These are phyloP conservation scores for Escovopsis weberi DNA, from an alignment of 2,329 filamentous ascomycete genomes.

Conservation along the genomic window DNA sequence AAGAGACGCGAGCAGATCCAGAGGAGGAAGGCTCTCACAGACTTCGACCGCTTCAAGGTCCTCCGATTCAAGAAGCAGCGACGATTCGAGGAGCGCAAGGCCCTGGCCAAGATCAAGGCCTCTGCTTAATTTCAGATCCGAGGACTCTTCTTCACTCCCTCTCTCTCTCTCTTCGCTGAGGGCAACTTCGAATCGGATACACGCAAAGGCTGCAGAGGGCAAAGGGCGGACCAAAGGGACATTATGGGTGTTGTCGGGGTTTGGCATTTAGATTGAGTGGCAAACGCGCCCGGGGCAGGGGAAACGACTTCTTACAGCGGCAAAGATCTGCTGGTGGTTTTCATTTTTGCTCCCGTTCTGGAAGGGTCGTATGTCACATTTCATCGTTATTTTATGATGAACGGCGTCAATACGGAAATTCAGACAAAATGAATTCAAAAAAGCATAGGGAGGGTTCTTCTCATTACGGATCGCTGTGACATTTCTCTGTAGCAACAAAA, in stretches of 20 bases:
- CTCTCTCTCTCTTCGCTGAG: too few relatives aligned
- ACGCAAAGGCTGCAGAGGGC: background rate
- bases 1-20: slow-evolving; percentile 81
- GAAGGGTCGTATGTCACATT: slow-evolving; percentile 52
- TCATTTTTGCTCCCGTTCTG: slow-evolving; percentile 41
- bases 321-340: slow-evolving; percentile 38
- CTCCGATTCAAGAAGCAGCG: slow-evolving; percentile 99
- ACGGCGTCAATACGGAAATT: slow-evolving; percentile 54
- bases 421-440: slow-evolving; percentile 29
- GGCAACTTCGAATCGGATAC: too few relatives aligned
- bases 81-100: slow-evolving; percentile 95
- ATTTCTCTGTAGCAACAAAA: slow-evolving; percentile 6
- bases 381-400: slow-evolving; percentile 36
- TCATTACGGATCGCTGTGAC: slow-evolving; percentile 12
- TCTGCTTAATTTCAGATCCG: slow-evolving; percentile 43
- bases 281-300: slow-evolving; percentile 18
- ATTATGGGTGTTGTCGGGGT: slow-evolving; percentile 15
- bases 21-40: slow-evolving; percentile 80
- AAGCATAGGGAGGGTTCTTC: slow-evolving; percentile 9
- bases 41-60: slow-evolving; percentile 99
- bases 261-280: slow-evolving; percentile 22
- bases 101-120: slow-evolving; percentile 80
- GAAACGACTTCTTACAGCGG: slow-evolving; percentile 22
- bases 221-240: slow-evolving; percentile 13
- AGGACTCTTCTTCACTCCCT: slow-evolving; percentile 3